Evolutionary conservation across 2,329 filamentous ascomycete genomes (phyloP).

Genomic region (Ceratocystis alfenasii): DNA sequence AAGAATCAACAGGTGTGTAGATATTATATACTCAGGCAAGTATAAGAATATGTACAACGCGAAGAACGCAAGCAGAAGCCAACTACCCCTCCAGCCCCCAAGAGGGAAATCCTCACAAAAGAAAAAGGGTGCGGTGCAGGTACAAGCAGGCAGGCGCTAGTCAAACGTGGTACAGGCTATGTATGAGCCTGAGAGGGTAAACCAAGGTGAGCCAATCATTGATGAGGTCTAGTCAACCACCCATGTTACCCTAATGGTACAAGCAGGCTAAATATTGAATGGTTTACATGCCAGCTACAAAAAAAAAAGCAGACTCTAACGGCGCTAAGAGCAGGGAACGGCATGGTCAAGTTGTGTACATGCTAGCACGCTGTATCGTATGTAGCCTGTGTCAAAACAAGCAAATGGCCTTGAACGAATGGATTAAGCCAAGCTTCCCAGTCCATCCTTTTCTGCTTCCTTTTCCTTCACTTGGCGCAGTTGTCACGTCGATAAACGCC

Average conservation of each 20-base stretch:
- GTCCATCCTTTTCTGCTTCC: not conserved
- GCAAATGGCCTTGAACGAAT: too few species aligned
- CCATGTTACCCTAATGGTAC: too few species aligned
- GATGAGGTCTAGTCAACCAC: too few species aligned
- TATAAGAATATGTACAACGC: not conserved
- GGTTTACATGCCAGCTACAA: too few species aligned
- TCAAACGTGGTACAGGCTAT: not conserved
- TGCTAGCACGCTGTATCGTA: too few species aligned
- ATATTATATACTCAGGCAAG: not conserved
- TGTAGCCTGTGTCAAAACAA: too few species aligned
- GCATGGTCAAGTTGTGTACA: too few species aligned
- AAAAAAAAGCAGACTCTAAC: too few species aligned
- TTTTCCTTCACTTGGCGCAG: not conserved
- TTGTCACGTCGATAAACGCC: not conserved
- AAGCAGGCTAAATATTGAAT: too few species aligned
- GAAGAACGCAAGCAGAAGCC: not conserved
- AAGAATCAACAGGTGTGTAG: constrained; percentile 22
- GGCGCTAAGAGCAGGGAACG: too few species aligned
- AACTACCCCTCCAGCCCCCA: too few species aligned
- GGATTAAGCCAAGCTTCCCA: too few species aligned
- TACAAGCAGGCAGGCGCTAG: not conserved
- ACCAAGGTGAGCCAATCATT: not conserved
- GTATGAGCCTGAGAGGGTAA: not conserved
- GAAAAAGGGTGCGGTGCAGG: not conserved
- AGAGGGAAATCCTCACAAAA: not conserved